Base-by-base conservation (phyloP, 2,329 filamentous ascomycete genomes). In the Tolypocladium ophioglossoides region DNA sequence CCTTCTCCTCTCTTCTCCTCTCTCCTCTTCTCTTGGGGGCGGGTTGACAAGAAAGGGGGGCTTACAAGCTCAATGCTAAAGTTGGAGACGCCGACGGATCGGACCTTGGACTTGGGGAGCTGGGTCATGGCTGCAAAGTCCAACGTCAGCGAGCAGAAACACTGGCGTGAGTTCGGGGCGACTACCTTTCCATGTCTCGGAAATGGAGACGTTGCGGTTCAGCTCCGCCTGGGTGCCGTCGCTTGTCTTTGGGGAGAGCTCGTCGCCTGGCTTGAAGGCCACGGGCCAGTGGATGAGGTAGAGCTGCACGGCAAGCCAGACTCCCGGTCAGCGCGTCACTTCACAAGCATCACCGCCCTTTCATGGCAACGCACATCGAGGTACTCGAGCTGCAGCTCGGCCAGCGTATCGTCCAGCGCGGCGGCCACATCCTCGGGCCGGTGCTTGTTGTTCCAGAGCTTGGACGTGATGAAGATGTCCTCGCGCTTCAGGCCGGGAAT, bases 1-100 rank as follows among this genome's bases (percentile, higher is more conserved):
- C n/a, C n/a, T n/a, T n/a, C n/a, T n/a, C n/a, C n/a, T n/a, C n/a
- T n/a, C n/a, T n/a, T n/a, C n/a, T n/a, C n/a, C n/a, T n/a, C n/a
- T n/a, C n/a, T n/a, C n/a, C n/a, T n/a, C n/a, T n/a, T n/a, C n/a
- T n/a, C n/a, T n/a, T n/a, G 18, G 20, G 1, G 10, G 44, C 11
- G 20, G 1, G 27, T 14, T 24, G 27, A 44, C 27, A n/a, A 35
- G 1, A 20, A 59, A 14, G 40, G 6, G 12, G 12, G 40, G 41
- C 67, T 38, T 64, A 68, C 68, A 59, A 73, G 69, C 68, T 79
- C 78, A 66, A 86, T 80, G 64, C 75, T 79, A 64, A 87, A 89
- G 77, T 89, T 89, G 68, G 84, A 87, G 59, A 89, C 84, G 65
- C 85, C 85, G 61, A 88, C 82, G 70, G 84, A 82, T 67, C 77